phyloP scores from a whole-genome alignment of 2,329 filamentous ascomycete genomes.

The Aspergillus quadricinctus region DNA sequence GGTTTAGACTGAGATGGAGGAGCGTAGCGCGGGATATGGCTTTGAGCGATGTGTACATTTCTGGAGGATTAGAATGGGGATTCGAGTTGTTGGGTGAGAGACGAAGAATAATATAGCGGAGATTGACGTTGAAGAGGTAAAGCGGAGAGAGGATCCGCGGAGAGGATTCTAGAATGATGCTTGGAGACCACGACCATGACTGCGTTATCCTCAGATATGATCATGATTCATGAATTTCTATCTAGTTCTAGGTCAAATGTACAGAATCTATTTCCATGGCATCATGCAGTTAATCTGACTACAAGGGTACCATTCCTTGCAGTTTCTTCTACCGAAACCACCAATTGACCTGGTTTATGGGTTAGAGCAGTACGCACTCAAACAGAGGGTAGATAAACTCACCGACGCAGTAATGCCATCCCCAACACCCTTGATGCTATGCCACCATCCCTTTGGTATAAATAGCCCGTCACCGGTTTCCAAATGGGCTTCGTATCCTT shows the following conservation, averaged over 20 bases:
- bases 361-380: not conserved
- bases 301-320: not conserved
- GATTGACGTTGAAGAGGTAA: not conserved
- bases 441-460: conserved; percentile 83
- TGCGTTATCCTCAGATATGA: not conserved
- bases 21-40: conserved; percentile 25
- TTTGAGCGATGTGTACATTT: conserved; percentile 26
- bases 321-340: conserved; percentile 61
- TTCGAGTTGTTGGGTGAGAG: not conserved
- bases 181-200: not conserved
- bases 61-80: not conserved
- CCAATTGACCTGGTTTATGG: conserved; percentile 61
- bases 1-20: conserved; percentile 20
- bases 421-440: conserved; percentile 67
- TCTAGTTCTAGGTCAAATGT: not conserved
- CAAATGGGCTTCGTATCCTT: conserved; percentile 53
- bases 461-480: conserved; percentile 67
- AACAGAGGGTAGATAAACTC: conserved; percentile 22
- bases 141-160: not conserved
- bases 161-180: conserved; percentile 18
- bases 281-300: not conserved
- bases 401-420: conserved; percentile 56
- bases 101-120: not conserved
- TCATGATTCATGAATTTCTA: not conserved
- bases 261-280: not conserved